A percentile compares a stretch with the other conserved stretches of the same genome.
Conservation (phyloP, 805 yeast species). For the Candida glaebosa region DNA sequence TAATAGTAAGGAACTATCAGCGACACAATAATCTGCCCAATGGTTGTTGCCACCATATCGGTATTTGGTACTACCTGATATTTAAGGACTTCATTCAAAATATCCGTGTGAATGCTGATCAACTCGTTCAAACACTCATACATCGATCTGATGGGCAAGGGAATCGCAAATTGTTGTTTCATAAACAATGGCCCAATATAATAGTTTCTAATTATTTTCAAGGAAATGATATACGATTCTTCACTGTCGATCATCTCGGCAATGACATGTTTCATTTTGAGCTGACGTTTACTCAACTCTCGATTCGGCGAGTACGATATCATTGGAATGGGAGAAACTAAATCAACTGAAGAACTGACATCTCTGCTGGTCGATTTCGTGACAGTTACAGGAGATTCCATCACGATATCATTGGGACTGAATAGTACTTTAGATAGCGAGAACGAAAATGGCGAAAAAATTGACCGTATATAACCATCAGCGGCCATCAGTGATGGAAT, state of each 20-base stretch:
- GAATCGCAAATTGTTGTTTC: conserved; percentile 24
- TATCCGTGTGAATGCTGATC: conserved; percentile 21
- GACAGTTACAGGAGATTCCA: neutral
- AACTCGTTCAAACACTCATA: conserved; percentile 12
- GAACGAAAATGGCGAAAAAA: neutral
- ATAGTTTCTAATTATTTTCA: conserved; percentile 39
- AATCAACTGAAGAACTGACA: conserved; percentile 5
- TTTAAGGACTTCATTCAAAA: conserved; percentile 17
- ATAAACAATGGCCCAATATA: conserved; percentile 40
- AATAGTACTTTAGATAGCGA: neutral
- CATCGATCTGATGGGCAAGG: conserved; percentile 16
- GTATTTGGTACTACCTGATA: neutral
- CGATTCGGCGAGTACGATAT: conserved; percentile 17
- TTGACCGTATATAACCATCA: neutral
- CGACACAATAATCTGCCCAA: neutral
- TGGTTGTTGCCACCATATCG: neutral
- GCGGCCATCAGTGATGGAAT: neutral
- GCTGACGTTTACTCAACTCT: neutral
- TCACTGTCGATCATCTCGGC: conserved; percentile 52
- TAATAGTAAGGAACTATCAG: conserved; percentile 1
- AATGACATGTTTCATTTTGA: conserved; percentile 24
- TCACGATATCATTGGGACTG: neutral
- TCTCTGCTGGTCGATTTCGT: neutral
- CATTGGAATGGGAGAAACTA: conserved; percentile 18
- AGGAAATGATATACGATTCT: conserved; percentile 41